These are phyloP conservation scores for Xylaria digitata DNA, from an alignment of 2,329 filamentous ascomycete species.

Conservation along the genomic window DNA sequence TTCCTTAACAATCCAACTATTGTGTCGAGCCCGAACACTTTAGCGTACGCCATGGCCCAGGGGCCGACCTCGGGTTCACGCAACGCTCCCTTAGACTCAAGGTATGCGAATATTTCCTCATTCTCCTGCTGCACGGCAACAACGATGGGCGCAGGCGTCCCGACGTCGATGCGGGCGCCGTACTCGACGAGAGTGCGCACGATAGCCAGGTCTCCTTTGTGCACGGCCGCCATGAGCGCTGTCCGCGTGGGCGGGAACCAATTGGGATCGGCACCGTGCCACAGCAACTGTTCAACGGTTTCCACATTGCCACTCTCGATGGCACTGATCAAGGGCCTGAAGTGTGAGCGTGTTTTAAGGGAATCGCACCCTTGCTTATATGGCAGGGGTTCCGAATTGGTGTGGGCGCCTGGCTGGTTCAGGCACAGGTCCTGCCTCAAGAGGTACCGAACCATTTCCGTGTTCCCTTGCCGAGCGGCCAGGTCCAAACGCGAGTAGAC, in stretches of 20 bases:
- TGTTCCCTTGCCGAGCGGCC: slow-evolving; percentile 36
- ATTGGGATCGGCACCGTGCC: slow-evolving; percentile 40
- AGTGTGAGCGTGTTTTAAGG: slow-evolving; percentile 25
- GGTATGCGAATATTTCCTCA: slow-evolving; percentile 32
- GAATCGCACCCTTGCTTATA: slow-evolving; percentile 32
- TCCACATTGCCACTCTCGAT: slow-evolving; percentile 38
- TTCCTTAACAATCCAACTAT: slow-evolving; percentile 30
- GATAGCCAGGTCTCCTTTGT: slow-evolving; percentile 35
- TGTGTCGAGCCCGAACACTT: slow-evolving; percentile 34
- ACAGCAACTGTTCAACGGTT: slow-evolving; percentile 35
- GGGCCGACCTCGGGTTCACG: slow-evolving; percentile 26
- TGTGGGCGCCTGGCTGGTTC: slow-evolving; percentile 32
- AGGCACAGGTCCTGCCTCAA: slow-evolving; percentile 35
- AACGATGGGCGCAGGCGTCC: slow-evolving; percentile 37
- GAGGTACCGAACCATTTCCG: slow-evolving; percentile 34
- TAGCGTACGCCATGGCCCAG: slow-evolving; percentile 39
- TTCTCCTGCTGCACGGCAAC: slow-evolving; percentile 40
- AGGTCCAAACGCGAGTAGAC: slow-evolving; percentile 34
- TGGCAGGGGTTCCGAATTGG: slow-evolving; percentile 24
- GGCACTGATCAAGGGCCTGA: slow-evolving; percentile 37
- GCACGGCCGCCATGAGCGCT: slow-evolving; percentile 37
- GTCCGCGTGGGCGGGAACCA: slow-evolving; percentile 38
- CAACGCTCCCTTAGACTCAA: slow-evolving; percentile 31
- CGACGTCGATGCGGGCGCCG: slow-evolving; percentile 37
- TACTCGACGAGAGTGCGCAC: slow-evolving; percentile 38